A percentile compares a stretch with the other conserved stretches of the same genome.
These are phyloP conservation scores for Aspergillus coremiiformis DNA, from an alignment of 495 filamentous ascomycete genomes.

Conservation along the genomic window DNA sequence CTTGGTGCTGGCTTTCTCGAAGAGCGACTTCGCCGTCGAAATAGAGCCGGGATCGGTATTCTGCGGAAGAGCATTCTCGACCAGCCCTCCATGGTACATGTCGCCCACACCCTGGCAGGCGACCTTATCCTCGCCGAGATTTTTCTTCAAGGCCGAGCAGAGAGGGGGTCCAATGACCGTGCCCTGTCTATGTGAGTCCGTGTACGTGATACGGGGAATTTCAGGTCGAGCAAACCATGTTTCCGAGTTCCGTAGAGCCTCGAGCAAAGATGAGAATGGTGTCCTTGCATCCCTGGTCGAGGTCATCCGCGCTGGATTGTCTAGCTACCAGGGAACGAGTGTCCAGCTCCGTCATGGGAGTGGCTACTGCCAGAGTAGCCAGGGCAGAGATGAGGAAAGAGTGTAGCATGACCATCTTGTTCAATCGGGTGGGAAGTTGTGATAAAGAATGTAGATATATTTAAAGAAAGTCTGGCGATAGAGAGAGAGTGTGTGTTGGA, in stretches of 20 bases:
- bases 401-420: slow-evolving; percentile 8
- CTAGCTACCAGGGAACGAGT: slow-evolving; percentile 6
- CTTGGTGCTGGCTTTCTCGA: slow-evolving; percentile 26
- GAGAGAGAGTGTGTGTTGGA: too few relatives aligned
- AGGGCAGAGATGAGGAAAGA: slow-evolving; percentile 14
- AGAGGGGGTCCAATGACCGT: slow-evolving; percentile 32
- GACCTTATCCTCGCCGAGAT: slow-evolving; percentile 24
- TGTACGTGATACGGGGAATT: neutral
- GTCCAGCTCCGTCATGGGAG: slow-evolving; percentile 6
- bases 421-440: neutral
- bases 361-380: slow-evolving; percentile 12
- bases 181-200: slow-evolving; percentile 21
- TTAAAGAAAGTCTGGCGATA: neutral
- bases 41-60: slow-evolving; percentile 31
- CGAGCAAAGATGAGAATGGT: slow-evolving; percentile 48
- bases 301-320: slow-evolving; percentile 30
- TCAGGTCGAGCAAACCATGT: slow-evolving; percentile 38
- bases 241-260: slow-evolving; percentile 43
- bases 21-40: slow-evolving; percentile 27
- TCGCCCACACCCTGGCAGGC: slow-evolving; percentile 31
- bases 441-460: neutral
- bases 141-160: slow-evolving; percentile 27
- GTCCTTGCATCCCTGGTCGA: slow-evolving; percentile 35
- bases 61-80: slow-evolving; percentile 18
- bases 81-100: slow-evolving; percentile 21